Base-by-base conservation (phyloP, 352 stramenopile genomes). In the Aphanomyces astaci region DNA sequence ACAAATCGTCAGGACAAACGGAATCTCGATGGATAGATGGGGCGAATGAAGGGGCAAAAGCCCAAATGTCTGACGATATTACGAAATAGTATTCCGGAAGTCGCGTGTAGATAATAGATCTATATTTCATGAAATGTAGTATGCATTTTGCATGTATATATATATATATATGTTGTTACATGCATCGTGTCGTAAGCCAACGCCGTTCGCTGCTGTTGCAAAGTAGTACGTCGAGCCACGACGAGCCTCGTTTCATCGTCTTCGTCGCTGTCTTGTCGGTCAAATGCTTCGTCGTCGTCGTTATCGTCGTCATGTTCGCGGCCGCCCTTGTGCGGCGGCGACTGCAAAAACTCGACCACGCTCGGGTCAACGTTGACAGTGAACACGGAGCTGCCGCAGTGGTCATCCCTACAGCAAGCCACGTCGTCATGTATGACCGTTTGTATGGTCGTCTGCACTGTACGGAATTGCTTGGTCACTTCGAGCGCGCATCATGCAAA, bases 401-500 rank as follows among this genome's bases (percentile, higher is more conserved):
- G 27, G 30, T 59, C 51, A 2, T 59, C 51, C 24, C 51, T 59
- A 36, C 1, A 30, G 7, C 10, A 59, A n/a, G 11, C 25, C 51
- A 59, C 13, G 30, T 0, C 9, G 51, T n/a, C 51, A 59, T 43
- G 7, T 43, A 15, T 7, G 36, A 43, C n/a, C n/a, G n/a, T n/a
- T n/a, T n/a, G n/a, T n/a, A n/a, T n/a, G n/a, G n/a, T n/a, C n/a
- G n/a, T n/a, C n/a, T n/a, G n/a, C n/a, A 1, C 4, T 25, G 51
- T 59, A 59, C 30, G 17, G 15, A 3, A 49, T 48, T 2, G n/a
- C 62, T 24, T 48, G 31, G 31, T 64, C 31, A 25, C 43, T 32
- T 17, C 59, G 72, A 36, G 76, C 78, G 52, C 70, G 75, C 49
- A 75, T 78, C 75, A 84, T 84, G 46, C 84, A 92, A 7, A 73